These are phyloP conservation scores for Microbotryomycetes sp. DNA, from an alignment of 1,284 basidiomycete genomes.

Conservation along the genomic window DNA sequence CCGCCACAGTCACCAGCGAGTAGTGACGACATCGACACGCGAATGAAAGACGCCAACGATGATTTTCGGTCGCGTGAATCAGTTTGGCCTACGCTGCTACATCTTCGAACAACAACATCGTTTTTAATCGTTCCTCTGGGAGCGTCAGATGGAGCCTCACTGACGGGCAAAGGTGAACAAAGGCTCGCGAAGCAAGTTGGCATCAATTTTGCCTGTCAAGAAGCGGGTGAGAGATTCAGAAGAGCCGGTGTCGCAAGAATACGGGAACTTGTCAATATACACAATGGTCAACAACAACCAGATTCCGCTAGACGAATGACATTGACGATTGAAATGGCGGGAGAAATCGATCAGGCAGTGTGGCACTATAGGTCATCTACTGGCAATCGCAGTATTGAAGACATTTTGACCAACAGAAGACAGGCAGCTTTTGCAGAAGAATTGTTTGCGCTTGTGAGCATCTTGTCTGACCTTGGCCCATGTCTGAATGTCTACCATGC, in stretches of 20 bases:
- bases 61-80: too few species aligned
- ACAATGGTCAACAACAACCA: too few species aligned
- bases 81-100: conserved; percentile 22
- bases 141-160: conserved; percentile 13
- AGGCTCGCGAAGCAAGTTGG: conserved; percentile 21
- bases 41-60: too few species aligned
- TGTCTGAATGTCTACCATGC: too few species aligned
- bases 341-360: not conserved
- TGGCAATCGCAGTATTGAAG: not conserved
- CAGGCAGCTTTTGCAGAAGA: conserved; percentile 26
- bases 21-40: conserved; percentile 3
- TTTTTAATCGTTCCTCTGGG: conserved; percentile 24
- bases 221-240: conserved; percentile 17
- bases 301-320: not conserved
- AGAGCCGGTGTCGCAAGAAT: conserved; percentile 11
- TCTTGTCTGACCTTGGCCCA: not conserved
- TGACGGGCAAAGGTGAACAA: conserved; percentile 21
- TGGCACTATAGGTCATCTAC: not conserved
- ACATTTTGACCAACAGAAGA: not conserved
- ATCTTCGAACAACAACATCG: conserved; percentile 7
- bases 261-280: conserved; percentile 7
- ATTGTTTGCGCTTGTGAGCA: conserved; percentile 25
- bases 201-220: conserved; percentile 21
- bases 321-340: not conserved
- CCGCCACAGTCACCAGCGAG: not conserved